Percentiles rank a stretch among this genome's conserved stretches.
phyloP scores from a whole-genome alignment of 345 rosid species.

The Boechera stricta region DNA sequence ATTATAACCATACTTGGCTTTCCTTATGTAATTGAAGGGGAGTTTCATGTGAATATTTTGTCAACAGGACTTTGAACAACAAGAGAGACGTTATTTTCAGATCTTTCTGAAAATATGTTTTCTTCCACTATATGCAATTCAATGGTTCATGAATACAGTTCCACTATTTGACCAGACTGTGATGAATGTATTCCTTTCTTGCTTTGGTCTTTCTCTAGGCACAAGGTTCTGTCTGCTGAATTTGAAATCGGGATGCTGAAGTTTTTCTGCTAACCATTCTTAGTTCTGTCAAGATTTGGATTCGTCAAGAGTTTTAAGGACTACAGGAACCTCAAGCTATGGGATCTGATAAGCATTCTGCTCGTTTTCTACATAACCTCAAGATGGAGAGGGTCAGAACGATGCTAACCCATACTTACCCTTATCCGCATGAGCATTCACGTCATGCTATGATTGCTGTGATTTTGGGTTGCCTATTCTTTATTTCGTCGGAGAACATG shows the following conservation, averaged over 20 bases:
- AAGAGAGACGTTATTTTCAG: neutral
- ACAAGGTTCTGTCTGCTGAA: slow-evolving; percentile 1
- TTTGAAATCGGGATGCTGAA: neutral
- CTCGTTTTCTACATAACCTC: slow-evolving; percentile 57
- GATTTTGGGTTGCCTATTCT: slow-evolving; percentile 79
- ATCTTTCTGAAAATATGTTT: neutral
- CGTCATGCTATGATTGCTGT: slow-evolving; percentile 92
- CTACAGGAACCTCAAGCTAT: slow-evolving; percentile 37
- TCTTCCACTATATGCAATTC: neutral
- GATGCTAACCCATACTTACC: slow-evolving; percentile 71
- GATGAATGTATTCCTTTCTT: neutral
- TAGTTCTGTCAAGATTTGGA: neutral
- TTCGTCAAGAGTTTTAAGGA: neutral
- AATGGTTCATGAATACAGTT: neutral
- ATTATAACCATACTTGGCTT: neutral
- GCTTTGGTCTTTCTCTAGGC: slow-evolving; percentile 9
- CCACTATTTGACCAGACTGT: neutral
- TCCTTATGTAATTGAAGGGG: neutral
- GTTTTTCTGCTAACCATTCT: slow-evolving; percentile 8
- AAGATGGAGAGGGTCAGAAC: slow-evolving; percentile 87
- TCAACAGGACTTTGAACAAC: neutral
- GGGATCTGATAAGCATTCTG: slow-evolving; percentile 62
- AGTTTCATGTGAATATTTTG: neutral
- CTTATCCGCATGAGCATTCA: slow-evolving; percentile 95
- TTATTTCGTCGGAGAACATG: slow-evolving; percentile 90